Percentiles rank a stretch among this genome's conserved stretches.
Conservation (phyloP, 306 rosid species). For the Quercus engelmannii region DNA sequence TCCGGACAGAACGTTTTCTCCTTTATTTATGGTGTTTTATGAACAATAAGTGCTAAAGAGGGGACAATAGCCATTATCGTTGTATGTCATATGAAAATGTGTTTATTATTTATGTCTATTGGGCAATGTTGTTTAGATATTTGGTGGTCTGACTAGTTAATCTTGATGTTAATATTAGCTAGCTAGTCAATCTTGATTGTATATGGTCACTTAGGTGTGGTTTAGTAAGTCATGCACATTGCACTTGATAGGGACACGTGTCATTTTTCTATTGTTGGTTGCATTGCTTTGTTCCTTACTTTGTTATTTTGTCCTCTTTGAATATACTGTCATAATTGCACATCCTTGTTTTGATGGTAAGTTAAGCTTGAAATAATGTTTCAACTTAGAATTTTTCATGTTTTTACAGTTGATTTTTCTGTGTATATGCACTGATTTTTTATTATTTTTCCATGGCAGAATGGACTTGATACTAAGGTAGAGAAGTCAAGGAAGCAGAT, state of each 20-base stretch:
- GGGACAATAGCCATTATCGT: neutral
- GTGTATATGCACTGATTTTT: neutral
- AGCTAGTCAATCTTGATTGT: too few species aligned
- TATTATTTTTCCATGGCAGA: constrained; percentile 32
- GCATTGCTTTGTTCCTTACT: too few species aligned
- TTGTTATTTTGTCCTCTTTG: too few species aligned
- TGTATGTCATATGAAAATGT: neutral
- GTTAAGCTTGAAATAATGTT: neutral
- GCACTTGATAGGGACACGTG: too few species aligned
- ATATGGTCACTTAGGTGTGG: too few species aligned
- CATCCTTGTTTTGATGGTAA: neutral
- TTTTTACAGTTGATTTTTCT: neutral
- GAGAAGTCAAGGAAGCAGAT: constrained; percentile 87
- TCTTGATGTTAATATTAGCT: neutral
- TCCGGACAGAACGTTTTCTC: too few species aligned
- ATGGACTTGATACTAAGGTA: constrained; percentile 84
- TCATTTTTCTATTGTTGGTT: too few species aligned
- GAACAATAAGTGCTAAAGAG: too few species aligned
- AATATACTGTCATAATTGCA: too few species aligned
- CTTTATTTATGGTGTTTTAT: too few species aligned
- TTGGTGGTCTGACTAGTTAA: neutral
- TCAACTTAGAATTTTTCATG: neutral
- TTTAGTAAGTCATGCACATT: too few species aligned
- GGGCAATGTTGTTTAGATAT: neutral
- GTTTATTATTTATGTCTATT: neutral